phyloP scores from a whole-genome alignment of 257 asterid species.

The Cordia subcordata region DNA sequence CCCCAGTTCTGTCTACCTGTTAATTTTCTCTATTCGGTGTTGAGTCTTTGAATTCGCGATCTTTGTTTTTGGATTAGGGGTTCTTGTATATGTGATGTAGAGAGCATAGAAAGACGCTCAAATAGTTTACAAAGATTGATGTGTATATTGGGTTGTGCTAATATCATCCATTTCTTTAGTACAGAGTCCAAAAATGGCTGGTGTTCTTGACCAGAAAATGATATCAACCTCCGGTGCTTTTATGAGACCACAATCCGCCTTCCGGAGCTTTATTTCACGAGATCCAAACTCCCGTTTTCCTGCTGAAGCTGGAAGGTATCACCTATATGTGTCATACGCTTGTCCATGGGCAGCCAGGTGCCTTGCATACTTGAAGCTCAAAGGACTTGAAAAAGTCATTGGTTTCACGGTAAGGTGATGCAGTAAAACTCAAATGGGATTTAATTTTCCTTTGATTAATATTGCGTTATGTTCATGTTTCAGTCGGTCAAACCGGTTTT shows the following conservation, averaged over 20 bases:
- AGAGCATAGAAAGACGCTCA: too few species aligned
- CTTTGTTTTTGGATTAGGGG: too few species aligned
- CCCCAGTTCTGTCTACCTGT: too few species aligned
- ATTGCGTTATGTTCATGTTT: conserved; percentile 3
- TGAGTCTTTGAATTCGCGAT: too few species aligned
- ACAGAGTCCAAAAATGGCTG: conserved; percentile 49
- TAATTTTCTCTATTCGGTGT: too few species aligned
- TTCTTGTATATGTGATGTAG: too few species aligned
- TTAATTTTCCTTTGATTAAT: neutral
- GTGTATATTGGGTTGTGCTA: too few species aligned
- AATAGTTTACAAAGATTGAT: neutral
- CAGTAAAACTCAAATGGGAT: neutral
- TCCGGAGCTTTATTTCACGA: conserved; percentile 53
- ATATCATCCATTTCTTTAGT: conserved; percentile 17
- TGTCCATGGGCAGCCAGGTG: conserved; percentile 99
- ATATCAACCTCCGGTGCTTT: conserved; percentile 80
- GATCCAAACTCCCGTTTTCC: conserved; percentile 66
- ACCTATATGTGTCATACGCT: conserved; percentile 76
- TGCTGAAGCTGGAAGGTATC: conserved; percentile 88
- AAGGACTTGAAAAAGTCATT: conserved; percentile 77
- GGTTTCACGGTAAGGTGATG: conserved; percentile 55
- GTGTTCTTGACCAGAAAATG: conserved; percentile 63
- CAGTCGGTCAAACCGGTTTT: conserved; percentile 82
- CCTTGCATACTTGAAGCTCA: conserved; percentile 73
- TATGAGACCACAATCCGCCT: conserved; percentile 71